A percentile compares a stretch with the other conserved stretches of the same genome.
Evolutionary conservation across 805 yeast species (phyloP).

Genomic region (Monosporozyma unispora): DNA sequence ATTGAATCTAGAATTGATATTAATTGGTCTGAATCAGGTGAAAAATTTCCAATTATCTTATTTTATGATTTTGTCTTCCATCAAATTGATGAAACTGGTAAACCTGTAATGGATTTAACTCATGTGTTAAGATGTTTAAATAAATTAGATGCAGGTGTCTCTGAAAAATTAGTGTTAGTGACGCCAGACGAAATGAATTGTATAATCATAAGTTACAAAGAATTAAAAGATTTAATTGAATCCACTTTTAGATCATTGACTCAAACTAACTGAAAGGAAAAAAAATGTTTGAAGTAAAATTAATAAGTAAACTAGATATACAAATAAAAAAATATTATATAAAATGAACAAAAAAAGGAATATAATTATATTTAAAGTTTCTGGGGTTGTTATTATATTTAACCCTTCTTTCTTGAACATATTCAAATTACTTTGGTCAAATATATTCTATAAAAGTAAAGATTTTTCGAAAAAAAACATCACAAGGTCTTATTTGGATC

Average conservation of each 20-base stretch:
- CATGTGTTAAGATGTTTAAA: constrained; percentile 73
- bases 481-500: background rate
- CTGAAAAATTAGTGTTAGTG: constrained; percentile 71
- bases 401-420: background rate
- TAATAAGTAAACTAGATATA: background rate
- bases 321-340: background rate
- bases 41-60: constrained; percentile 58
- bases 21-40: constrained; percentile 69
- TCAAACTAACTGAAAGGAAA: background rate
- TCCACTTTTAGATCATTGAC: constrained; percentile 44
- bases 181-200: constrained; percentile 82
- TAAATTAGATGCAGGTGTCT: constrained; percentile 86
- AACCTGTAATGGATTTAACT: constrained; percentile 70
- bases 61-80: constrained; percentile 83
- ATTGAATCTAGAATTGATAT: constrained; percentile 52
- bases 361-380: background rate
- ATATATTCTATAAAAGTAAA: background rate
- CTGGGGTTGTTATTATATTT: background rate
- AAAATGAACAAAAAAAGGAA: constrained; percentile 1
- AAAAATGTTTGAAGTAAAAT: too few relatives aligned
- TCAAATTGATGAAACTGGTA: constrained; percentile 68
- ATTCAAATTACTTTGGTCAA: too few relatives aligned
- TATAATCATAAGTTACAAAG: constrained; percentile 76
- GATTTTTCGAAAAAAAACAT: background rate
- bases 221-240: constrained; percentile 64